Conservation (phyloP, 768 basidiomycete genomes). For the Trametes cingulata region DNA sequence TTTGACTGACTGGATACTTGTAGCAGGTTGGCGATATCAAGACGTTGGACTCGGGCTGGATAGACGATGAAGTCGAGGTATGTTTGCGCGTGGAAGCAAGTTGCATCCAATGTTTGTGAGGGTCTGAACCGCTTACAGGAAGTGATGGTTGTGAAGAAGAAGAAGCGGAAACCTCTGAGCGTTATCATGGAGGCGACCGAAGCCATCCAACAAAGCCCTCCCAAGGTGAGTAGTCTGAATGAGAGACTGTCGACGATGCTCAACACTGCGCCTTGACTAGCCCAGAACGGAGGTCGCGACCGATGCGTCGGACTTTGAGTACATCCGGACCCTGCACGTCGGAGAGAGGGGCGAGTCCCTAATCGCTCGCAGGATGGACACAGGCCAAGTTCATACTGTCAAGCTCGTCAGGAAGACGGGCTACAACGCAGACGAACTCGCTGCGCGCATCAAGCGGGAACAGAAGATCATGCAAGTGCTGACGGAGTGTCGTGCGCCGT, state of each 20-base stretch:
- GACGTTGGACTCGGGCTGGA: constrained; percentile 46
- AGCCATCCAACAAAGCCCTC: background rate
- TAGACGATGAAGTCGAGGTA: constrained; percentile 52
- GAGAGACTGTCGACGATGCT: background rate
- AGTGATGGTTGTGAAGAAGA: constrained; percentile 45
- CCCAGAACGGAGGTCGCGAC: background rate
- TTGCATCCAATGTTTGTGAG: too few relatives aligned
- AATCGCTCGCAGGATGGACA: constrained; percentile 16
- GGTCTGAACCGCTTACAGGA: constrained; percentile 36
- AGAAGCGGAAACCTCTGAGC: constrained; percentile 16
- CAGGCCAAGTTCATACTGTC: constrained; percentile 11
- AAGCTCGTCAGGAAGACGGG: constrained; percentile 19
- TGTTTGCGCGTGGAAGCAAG: too few relatives aligned
- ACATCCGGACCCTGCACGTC: background rate
- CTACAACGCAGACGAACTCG: background rate
- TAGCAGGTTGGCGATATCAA: constrained; percentile 46
- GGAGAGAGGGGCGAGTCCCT: constrained; percentile 4
- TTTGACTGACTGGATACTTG: background rate
- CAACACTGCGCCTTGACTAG: background rate
- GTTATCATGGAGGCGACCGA: constrained; percentile 18
- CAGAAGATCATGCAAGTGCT: constrained; percentile 39
- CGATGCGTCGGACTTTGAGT: constrained; percentile 20
- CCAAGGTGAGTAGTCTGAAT: background rate
- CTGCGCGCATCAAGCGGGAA: constrained; percentile 26
- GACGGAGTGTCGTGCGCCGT: constrained; percentile 37